These are phyloP conservation scores for Mallotus repandus DNA, from an alignment of 441 rosid genomes.

Conservation along the genomic window DNA sequence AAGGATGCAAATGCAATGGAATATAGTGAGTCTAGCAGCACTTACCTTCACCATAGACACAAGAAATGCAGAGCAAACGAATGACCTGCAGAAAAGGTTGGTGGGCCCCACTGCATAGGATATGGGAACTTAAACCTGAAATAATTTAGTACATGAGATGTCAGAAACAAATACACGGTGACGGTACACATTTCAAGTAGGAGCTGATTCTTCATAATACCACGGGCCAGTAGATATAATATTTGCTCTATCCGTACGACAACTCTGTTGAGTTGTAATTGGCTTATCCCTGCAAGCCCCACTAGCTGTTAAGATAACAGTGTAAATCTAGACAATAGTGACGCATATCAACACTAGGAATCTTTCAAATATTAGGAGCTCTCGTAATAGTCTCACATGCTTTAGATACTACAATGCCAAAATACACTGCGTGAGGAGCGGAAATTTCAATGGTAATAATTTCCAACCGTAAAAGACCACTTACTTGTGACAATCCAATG, in stretches of 20 bases:
- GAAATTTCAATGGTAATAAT: constrained; percentile 12
- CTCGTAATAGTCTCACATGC: constrained; percentile 68
- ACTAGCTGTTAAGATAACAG: constrained; percentile 88
- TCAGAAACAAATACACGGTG: not conserved
- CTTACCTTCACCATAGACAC: constrained; percentile 88
- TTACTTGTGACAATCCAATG: constrained; percentile 84
- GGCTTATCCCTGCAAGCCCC: constrained; percentile 86
- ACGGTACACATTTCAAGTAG: not conserved
- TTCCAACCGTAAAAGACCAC: not conserved
- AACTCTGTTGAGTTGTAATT: constrained; percentile 63
- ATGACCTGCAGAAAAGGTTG: constrained; percentile 93
- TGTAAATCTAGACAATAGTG: constrained; percentile 82
- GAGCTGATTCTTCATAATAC: constrained; percentile 37
- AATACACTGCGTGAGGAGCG: constrained; percentile 16
- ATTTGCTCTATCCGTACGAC: constrained; percentile 94
- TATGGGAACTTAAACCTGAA: constrained; percentile 93
- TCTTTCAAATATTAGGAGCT: constrained; percentile 77
- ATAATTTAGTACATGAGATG: constrained; percentile 14
- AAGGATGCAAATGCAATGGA: constrained; percentile 5
- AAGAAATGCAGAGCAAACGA: constrained; percentile 92
- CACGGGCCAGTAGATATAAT: constrained; percentile 96
- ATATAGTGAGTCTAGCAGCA: not conserved
- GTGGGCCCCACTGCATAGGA: constrained; percentile 99
- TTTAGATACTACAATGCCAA: constrained; percentile 74
- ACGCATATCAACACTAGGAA: constrained; percentile 77